These are phyloP conservation scores for Gleditsia sinensis DNA, from an alignment of 306 rosid genomes.

Conservation along the genomic window DNA sequence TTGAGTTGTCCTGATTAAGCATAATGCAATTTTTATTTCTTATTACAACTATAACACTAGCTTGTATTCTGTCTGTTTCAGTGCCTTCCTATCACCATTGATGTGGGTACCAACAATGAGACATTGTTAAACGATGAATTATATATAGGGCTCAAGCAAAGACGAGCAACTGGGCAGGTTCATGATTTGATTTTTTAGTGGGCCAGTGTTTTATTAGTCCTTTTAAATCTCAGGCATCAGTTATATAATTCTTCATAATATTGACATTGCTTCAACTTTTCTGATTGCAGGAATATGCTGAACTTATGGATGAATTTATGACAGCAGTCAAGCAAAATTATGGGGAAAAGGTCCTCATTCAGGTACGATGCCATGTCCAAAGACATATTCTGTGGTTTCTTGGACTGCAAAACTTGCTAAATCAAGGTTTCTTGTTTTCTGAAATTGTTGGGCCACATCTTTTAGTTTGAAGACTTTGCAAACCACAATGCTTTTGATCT, in stretches of 20 bases:
- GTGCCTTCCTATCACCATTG: slow-evolving; percentile 98
- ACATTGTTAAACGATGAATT: slow-evolving; percentile 79
- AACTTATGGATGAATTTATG: slow-evolving; percentile 89
- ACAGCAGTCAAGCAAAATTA: slow-evolving; percentile 82
- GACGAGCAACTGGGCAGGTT: slow-evolving; percentile 92
- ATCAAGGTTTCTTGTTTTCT: slow-evolving; percentile 29
- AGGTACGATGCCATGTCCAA: slow-evolving; percentile 53
- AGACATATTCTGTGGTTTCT: slow-evolving; percentile 30
- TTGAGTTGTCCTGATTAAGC: background rate
- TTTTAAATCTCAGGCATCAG: slow-evolving; percentile 19
- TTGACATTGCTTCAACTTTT: slow-evolving; percentile 5
- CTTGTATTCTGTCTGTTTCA: slow-evolving; percentile 42
- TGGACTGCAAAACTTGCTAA: background rate
- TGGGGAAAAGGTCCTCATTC: slow-evolving; percentile 89
- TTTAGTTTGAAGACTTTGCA: slow-evolving; percentile 97
- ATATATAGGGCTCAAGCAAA: slow-evolving; percentile 93
- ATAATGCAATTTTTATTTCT: background rate
- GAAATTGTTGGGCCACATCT: slow-evolving; percentile 23
- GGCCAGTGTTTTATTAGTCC: background rate
- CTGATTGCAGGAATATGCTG: slow-evolving; percentile 75
- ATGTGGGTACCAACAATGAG: slow-evolving; percentile 98
- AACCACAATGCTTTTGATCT: slow-evolving; percentile 99
- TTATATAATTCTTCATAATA: slow-evolving; percentile 11
- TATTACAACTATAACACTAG: slow-evolving; percentile 1
- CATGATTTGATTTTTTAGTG: slow-evolving; percentile 7